These are phyloP conservation scores for Xylariaceae sp. DNA, from an alignment of 2,329 filamentous ascomycete species.

Conservation along the genomic window DNA sequence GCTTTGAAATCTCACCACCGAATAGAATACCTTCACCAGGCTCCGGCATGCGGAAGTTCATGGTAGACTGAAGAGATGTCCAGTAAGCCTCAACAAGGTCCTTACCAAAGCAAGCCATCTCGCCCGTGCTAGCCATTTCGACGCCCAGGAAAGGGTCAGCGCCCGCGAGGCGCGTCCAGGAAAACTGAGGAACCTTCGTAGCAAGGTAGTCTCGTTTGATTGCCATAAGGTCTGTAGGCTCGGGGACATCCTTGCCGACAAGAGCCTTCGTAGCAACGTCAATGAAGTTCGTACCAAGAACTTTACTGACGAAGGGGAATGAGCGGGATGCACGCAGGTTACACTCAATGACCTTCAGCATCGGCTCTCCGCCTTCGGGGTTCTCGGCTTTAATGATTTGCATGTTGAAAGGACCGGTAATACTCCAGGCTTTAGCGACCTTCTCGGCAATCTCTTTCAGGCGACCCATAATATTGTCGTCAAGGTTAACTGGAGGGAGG, in stretches of 20 bases:
- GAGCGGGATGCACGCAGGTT: conserved; percentile 96
- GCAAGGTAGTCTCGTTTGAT: conserved; percentile 90
- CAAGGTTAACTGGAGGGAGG: conserved; percentile 82
- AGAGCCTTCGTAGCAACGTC: conserved; percentile 93
- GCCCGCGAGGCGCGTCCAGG: conserved; percentile 95
- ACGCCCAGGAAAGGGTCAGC: conserved; percentile 97
- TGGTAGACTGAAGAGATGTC: conserved; percentile 92
- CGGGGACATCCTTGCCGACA: conserved; percentile 81
- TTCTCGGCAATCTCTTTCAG: conserved; percentile 96
- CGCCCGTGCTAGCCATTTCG: conserved; percentile 95
- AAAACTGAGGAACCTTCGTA: conserved; percentile 98
- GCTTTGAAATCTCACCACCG: conserved; percentile 78
- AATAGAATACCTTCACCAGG: conserved; percentile 95
- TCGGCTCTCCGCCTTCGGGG: conserved; percentile 74
- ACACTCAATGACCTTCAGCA: conserved; percentile 96
- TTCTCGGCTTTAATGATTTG: conserved; percentile 95
- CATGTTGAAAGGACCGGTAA: conserved; percentile 99
- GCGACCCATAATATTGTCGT: conserved; percentile 77
- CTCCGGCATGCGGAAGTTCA: conserved; percentile 98
- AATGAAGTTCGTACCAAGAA: conserved; percentile 95
- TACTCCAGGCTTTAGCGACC: conserved; percentile 95
- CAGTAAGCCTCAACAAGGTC: conserved; percentile 97
- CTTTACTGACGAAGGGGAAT: conserved; percentile 98
- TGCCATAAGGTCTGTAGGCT: conserved; percentile 86
- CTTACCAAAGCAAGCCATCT: conserved; percentile 99